Evolutionary conservation across 176 grass and related monocot species (phyloP), one percentile per base, ranked within the genome.

Genomic region (Avena eriantha): DNA sequence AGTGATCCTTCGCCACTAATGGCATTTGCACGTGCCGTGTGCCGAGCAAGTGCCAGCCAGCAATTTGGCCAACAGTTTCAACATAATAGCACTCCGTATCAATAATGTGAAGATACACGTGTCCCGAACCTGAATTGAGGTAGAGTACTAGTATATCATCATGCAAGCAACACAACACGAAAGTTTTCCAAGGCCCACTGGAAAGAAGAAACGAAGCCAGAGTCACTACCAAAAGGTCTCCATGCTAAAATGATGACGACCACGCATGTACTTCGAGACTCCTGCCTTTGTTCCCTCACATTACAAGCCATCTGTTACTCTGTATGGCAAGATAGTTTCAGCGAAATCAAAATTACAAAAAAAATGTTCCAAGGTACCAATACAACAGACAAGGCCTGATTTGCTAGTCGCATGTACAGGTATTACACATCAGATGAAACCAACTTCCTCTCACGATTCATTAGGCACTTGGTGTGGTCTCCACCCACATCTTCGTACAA

Each of bases 281-380:
- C 15, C 15, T 33, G 23, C 15, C 2, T 63, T 19, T 39, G 36
- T 60, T 48, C 53, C 74, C 41, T 78, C 50, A 41, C 7, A 41
- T 56, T 24, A 56, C 45, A 85, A 15, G 36, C 58, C 49, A 76
- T 77, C 49, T 34, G 49, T 1, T 77, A 36, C 66, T 39, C 34
- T 18, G 3, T 19, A 23, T 0, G 24, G 17, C 41, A 59, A 36
- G 9, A 13, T 36, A 59, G 18, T 36, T 50, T 79, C 46, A 16
- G 31, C 2, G 3, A 14, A 81, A 68, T 81, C 8, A 10, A n/a
- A 16, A 82, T 71, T 71, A 71, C 55, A 54, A 61, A 78, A 61
- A 13, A 10, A 12, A 15, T 8, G 24, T 2, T 18, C 73, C 4
- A 10, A 55, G 21, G 5, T 3, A 54, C 16, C 11, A 31, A 8